Conservation (phyloP, 441 rosid species). For the Populus hybrid region DNA sequence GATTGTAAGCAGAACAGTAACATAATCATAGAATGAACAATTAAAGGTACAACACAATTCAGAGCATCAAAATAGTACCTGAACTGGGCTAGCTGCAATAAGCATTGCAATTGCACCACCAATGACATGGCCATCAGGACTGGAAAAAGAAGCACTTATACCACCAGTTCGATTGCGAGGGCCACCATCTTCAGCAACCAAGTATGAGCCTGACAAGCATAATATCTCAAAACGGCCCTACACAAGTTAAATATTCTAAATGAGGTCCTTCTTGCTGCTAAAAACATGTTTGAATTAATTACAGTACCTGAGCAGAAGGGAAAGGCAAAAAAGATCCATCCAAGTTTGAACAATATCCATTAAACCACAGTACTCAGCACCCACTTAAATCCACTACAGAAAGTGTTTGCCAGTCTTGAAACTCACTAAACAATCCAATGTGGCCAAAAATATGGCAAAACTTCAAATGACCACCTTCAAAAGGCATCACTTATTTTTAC, state of each 20-base stretch:
- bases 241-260: constrained; percentile 29
- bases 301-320: not conserved
- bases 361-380: not conserved
- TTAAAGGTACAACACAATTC: not conserved
- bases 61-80: constrained; percentile 48
- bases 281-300: not conserved
- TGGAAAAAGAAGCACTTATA: constrained; percentile 82
- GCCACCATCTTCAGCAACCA: constrained; percentile 86
- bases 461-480: not conserved
- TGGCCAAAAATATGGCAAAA: not conserved
- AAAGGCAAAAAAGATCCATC: not conserved
- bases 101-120: constrained; percentile 91
- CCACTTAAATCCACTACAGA: not conserved
- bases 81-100: constrained; percentile 77
- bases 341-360: not conserved
- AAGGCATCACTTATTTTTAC: not conserved
- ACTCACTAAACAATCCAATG: not conserved
- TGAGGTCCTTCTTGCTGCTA: constrained; percentile 19
- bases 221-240: constrained; percentile 95
- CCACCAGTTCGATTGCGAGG: constrained; percentile 84
- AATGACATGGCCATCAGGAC: constrained; percentile 86
- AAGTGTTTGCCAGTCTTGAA: not conserved
- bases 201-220: constrained; percentile 91
- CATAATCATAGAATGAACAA: not conserved
- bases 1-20: not conserved